These are phyloP conservation scores for Arthrobotrys conoides DNA, from an alignment of 2,329 filamentous ascomycete genomes.

Conservation along the genomic window DNA sequence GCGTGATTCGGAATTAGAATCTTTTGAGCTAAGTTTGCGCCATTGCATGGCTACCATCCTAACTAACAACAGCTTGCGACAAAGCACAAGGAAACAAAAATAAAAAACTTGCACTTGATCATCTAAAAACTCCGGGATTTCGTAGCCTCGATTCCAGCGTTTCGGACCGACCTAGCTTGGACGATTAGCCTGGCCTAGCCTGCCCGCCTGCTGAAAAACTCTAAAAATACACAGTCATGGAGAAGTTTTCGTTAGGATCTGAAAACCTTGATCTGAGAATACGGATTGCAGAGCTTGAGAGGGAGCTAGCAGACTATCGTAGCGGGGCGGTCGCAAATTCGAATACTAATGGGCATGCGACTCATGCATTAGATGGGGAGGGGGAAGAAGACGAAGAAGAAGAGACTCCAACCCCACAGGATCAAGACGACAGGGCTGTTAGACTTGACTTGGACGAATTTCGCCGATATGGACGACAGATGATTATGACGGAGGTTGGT, in stretches of 20 bases:
- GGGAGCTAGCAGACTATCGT: slow-evolving; percentile 67
- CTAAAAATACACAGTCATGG: slow-evolving; percentile 37
- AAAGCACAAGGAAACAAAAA: neutral
- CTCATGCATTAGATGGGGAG: slow-evolving; percentile 69
- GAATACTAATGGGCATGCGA: slow-evolving; percentile 19
- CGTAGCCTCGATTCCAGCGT: too few relatives aligned
- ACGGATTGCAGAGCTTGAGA: slow-evolving; percentile 71
- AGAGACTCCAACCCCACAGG: slow-evolving; percentile 57
- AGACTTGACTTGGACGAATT: slow-evolving; percentile 76
- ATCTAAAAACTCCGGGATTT: neutral
- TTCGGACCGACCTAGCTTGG: neutral
- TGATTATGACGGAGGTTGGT: slow-evolving; percentile 87
- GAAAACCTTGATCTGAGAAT: slow-evolving; percentile 66
- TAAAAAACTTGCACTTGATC: slow-evolving; percentile 7
- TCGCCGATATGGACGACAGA: slow-evolving; percentile 87
- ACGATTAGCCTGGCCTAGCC: neutral
- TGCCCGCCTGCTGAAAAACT: neutral
- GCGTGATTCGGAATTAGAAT: slow-evolving; percentile 26
- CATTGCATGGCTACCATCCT: slow-evolving; percentile 11
- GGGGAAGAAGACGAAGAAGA: slow-evolving; percentile 60
- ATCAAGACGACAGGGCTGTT: slow-evolving; percentile 69
- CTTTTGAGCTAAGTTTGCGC: slow-evolving; percentile 34
- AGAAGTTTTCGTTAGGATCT: slow-evolving; percentile 58
- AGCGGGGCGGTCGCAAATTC: slow-evolving; percentile 16
- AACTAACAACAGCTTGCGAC: slow-evolving; percentile 6